These are phyloP conservation scores for Talaromyces albobiverticillius DNA, from an alignment of 2,329 filamentous ascomycete genomes.

Conservation along the genomic window DNA sequence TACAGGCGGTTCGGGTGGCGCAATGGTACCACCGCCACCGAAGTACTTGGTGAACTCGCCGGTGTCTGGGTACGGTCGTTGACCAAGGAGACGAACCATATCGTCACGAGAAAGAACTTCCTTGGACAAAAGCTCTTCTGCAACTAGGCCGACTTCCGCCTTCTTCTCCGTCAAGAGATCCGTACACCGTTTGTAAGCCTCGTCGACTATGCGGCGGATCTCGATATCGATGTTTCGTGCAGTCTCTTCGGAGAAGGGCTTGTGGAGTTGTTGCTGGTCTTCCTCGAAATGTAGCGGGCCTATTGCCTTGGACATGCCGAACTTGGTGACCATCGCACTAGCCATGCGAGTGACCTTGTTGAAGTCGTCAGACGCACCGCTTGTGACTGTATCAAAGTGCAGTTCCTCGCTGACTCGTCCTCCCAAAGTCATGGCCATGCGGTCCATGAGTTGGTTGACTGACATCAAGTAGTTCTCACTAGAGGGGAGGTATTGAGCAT, in stretches of 20 bases:
- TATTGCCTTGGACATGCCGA: constrained; percentile 95
- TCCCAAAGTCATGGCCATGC: constrained; percentile 98
- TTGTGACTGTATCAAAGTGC: constrained; percentile 95
- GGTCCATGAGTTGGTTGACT: constrained; percentile 93
- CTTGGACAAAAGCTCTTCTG: constrained; percentile 88
- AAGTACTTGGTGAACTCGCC: constrained; percentile 97
- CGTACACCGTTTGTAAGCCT: constrained; percentile 88
- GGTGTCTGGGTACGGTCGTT: constrained; percentile 76
- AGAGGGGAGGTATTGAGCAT: constrained; percentile 93
- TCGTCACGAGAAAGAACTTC: constrained; percentile 90
- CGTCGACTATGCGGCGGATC: constrained; percentile 85
- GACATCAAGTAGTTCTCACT: constrained; percentile 95
- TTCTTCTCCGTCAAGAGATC: constrained; percentile 82
- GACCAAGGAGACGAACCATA: constrained; percentile 82
- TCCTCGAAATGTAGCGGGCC: constrained; percentile 88
- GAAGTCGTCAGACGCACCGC: constrained; percentile 94
- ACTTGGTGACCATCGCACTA: constrained; percentile 97
- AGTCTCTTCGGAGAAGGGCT: constrained; percentile 94
- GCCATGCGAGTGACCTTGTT: constrained; percentile 97
- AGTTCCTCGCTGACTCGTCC: constrained; percentile 94
- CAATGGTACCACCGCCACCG: constrained; percentile 51
- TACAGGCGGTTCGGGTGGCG: constrained; percentile 43
- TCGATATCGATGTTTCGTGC: constrained; percentile 89
- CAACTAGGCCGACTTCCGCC: constrained; percentile 80
- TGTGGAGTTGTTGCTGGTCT: constrained; percentile 77